phyloP scores from a whole-genome alignment of 345 rosid species.

The rapeseed (Brassica napus) region DNA sequence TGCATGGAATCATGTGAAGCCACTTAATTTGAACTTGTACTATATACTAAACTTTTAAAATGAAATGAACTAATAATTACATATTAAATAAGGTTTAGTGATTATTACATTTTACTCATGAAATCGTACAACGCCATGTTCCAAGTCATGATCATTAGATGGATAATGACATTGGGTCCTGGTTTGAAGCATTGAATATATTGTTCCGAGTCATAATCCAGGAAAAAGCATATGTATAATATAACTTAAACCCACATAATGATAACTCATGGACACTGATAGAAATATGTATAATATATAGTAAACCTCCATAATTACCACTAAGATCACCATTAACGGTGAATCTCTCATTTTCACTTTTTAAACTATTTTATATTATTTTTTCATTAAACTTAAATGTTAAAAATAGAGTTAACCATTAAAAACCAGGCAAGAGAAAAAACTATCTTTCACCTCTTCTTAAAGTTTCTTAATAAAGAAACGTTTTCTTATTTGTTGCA shows the following conservation, averaged over 20 bases:
- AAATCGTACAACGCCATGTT: constrained; percentile 22
- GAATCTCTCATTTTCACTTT: no score
- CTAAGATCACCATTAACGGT: no score
- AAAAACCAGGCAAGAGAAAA: no score
- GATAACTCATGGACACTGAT: no score
- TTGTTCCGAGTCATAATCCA: background rate
- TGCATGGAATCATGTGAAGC: constrained; percentile 28
- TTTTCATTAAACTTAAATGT: no score
- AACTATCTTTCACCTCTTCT: no score
- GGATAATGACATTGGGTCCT: constrained; percentile 1
- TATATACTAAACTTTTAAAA: background rate
- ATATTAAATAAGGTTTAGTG: background rate
- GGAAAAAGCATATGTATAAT: background rate
- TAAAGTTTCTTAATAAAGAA: no score
- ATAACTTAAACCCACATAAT: background rate
- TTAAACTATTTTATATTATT: no score
- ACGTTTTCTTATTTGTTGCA: no score
- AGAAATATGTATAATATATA: no score
- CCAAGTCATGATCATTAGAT: background rate
- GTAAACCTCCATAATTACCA: no score
- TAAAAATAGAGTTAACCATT: no score
- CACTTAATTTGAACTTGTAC: constrained; percentile 7
- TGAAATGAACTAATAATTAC: background rate
- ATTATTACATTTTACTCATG: background rate
- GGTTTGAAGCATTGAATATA: background rate